A percentile compares a stretch with the other conserved stretches of the same genome.
Evolutionary conservation across 2,329 filamentous ascomycete genomes (phyloP).

Genomic region (Pseudogymnoascus sp.): DNA sequence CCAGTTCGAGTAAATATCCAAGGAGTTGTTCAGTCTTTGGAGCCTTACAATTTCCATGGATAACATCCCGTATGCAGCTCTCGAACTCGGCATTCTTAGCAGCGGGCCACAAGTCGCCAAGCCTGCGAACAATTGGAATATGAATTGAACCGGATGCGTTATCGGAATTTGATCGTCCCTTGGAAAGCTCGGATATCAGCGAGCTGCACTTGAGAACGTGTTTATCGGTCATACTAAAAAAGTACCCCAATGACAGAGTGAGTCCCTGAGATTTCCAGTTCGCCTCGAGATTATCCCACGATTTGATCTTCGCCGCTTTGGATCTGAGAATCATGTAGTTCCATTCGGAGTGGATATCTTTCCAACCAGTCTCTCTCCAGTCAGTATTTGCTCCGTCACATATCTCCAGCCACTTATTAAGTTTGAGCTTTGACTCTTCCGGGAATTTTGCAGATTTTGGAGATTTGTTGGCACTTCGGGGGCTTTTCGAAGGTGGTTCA

Average conservation of each 20-base stretch:
- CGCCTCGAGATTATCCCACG: not conserved
- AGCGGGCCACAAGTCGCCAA: not conserved
- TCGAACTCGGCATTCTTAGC: not conserved
- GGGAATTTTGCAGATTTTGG: too few species aligned
- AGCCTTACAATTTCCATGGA: not conserved
- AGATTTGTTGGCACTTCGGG: not conserved
- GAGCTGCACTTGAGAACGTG: not conserved
- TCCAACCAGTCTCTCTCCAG: not conserved
- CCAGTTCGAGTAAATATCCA: not conserved
- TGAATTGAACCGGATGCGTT: not conserved
- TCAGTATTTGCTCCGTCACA: not conserved
- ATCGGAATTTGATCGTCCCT: not conserved
- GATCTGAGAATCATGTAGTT: not conserved
- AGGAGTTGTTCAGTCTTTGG: not conserved
- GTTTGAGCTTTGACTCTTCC: not conserved
- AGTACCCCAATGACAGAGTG: not conserved
- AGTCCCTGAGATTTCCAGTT: not conserved
- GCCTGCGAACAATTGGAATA: not conserved
- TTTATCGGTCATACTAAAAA: not conserved
- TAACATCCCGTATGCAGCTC: not conserved
- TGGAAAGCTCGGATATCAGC: not conserved
- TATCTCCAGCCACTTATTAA: not conserved
- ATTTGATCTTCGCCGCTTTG: not conserved
- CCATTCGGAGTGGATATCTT: not conserved
- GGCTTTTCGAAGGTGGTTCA: not conserved